These are phyloP conservation scores for Cladosporium velox DNA, from an alignment of 2,329 filamentous ascomycete species.

Conservation along the genomic window DNA sequence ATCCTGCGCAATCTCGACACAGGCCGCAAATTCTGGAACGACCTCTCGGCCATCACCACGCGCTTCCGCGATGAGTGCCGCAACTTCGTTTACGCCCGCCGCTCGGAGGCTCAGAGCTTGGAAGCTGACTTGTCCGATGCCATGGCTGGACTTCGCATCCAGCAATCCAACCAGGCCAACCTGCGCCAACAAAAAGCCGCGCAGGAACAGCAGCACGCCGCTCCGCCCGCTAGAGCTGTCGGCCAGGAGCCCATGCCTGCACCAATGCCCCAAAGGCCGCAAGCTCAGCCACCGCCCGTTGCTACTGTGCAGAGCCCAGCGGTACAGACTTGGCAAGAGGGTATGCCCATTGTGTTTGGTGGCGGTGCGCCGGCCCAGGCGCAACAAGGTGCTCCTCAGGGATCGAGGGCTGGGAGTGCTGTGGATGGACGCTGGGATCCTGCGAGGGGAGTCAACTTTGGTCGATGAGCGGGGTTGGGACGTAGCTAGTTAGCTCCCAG, in stretches of 20 bases:
- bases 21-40: constrained; percentile 95
- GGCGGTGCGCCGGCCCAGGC: constrained; percentile 2
- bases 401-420: constrained; percentile 16
- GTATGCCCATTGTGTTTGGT: constrained; percentile 39
- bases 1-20: constrained; percentile 89
- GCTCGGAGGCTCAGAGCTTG: constrained; percentile 75
- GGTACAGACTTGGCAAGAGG: constrained; percentile 37
- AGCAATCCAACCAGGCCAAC: constrained; percentile 44
- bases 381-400: constrained; percentile 6
- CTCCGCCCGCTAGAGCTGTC: constrained; percentile 36
- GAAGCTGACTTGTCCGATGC: constrained; percentile 66
- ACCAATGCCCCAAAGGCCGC: constrained; percentile 46
- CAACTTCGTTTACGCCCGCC: constrained; percentile 76
- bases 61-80: constrained; percentile 79
- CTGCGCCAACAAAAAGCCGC: constrained; percentile 47
- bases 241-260: constrained; percentile 57
- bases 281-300: constrained; percentile 39
- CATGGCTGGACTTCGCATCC: constrained; percentile 61
- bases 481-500: too few relatives aligned
- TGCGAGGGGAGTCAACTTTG: constrained; percentile 32
- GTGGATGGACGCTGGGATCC: constrained; percentile 33
- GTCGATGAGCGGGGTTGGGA: background rate
- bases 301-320: constrained; percentile 28
- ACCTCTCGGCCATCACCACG: constrained; percentile 82
- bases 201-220: constrained; percentile 34